These are phyloP conservation scores for Cyberlindnera sargentensis DNA, from an alignment of 805 yeast species.

Conservation along the genomic window DNA sequence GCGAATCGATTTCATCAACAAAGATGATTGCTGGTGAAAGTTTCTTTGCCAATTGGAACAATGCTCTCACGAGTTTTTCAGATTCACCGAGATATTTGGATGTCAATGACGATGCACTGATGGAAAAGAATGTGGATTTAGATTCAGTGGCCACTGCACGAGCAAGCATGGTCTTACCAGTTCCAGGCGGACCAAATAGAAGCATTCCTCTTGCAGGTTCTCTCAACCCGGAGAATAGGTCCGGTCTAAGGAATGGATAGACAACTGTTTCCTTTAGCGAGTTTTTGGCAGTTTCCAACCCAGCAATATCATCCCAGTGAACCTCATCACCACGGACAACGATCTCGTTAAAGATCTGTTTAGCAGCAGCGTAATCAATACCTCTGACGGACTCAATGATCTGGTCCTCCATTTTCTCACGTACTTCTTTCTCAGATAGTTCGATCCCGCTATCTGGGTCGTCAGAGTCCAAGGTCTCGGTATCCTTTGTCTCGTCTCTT, in stretches of 20 bases:
- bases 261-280: slow-evolving; percentile 94
- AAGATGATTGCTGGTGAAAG: slow-evolving; percentile 92
- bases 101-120: slow-evolving; percentile 84
- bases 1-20: slow-evolving; percentile 93
- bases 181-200: slow-evolving; percentile 96
- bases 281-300: slow-evolving; percentile 78
- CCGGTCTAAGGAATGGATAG: slow-evolving; percentile 92
- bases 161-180: slow-evolving; percentile 97
- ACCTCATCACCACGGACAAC: slow-evolving; percentile 90
- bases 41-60: slow-evolving; percentile 77
- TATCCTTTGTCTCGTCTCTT: slow-evolving; percentile 15
- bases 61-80: slow-evolving; percentile 85
- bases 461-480: slow-evolving; percentile 18
- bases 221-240: slow-evolving; percentile 80
- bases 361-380: slow-evolving; percentile 72
- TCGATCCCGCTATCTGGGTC: slow-evolving; percentile 17
- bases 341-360: slow-evolving; percentile 82
- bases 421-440: slow-evolving; percentile 22
- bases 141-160: slow-evolving; percentile 97
- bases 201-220: slow-evolving; percentile 97
- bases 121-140: slow-evolving; percentile 86
- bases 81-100: slow-evolving; percentile 81
- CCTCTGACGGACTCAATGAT: slow-evolving; percentile 40
- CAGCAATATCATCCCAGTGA: slow-evolving; percentile 95
- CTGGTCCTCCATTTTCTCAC: slow-evolving; percentile 26